A percentile compares a stretch with the other conserved stretches of the same genome.
These are phyloP conservation scores for Cichorium intybus DNA, from an alignment of 140 eudicot species.

Conservation along the genomic window DNA sequence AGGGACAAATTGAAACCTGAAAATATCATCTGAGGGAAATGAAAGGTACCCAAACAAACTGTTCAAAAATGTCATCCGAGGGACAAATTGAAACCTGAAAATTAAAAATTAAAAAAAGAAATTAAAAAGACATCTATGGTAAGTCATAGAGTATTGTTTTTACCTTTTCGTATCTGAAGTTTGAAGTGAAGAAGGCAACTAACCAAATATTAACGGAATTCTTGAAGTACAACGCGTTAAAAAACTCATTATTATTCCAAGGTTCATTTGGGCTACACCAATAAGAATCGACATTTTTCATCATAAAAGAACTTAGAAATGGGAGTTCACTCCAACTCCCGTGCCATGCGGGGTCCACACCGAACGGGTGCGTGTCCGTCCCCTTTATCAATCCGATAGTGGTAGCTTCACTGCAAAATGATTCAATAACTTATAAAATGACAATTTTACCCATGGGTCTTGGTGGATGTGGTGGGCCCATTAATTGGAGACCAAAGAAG, in stretches of 20 bases:
- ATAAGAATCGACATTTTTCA: constrained; percentile 94
- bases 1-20: too few relatives aligned
- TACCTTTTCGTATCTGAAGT: neutral
- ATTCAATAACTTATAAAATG: neutral
- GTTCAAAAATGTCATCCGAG: constrained; percentile 79
- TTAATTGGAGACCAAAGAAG: too few relatives aligned
- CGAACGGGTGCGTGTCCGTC: constrained; percentile 84
- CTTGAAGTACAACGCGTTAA: constrained; percentile 66
- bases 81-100: constrained; percentile 80
- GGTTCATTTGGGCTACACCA: constrained; percentile 94
- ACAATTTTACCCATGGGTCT: too few relatives aligned
- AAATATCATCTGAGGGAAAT: too few relatives aligned
- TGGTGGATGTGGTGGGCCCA: too few relatives aligned
- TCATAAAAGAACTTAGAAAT: constrained; percentile 75
- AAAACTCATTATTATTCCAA: constrained; percentile 82
- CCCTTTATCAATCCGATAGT: constrained; percentile 77
- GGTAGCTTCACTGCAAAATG: constrained; percentile 65
- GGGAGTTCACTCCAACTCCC: constrained; percentile 91
- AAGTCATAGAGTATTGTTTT: neutral
- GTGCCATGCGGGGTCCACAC: constrained; percentile 94
- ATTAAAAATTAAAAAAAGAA: neutral
- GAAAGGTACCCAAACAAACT: constrained; percentile 89
- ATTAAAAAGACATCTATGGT: neutral
- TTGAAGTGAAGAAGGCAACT: constrained; percentile 11
- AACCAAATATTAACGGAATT: constrained; percentile 68